Evolutionary conservation across 139 green algal genomes (phyloP).

Genomic region (Trebouxia sp.): DNA sequence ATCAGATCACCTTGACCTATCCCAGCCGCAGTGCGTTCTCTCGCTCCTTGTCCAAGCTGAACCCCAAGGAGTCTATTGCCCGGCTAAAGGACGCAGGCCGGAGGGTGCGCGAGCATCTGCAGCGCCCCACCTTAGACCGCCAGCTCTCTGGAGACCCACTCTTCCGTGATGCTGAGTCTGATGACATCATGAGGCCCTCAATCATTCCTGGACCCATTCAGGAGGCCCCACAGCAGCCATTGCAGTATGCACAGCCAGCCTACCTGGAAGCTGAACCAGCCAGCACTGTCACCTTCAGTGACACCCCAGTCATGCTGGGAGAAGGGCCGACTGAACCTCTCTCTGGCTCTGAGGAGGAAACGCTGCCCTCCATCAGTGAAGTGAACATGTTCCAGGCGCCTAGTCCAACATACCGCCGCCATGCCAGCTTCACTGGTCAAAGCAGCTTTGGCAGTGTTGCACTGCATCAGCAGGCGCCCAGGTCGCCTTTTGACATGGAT

Average conservation of each 20-base stretch:
- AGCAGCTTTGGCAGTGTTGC: background rate
- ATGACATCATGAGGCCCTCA: constrained; percentile 18
- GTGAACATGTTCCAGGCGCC: constrained; percentile 2
- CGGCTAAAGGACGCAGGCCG: constrained; percentile 46
- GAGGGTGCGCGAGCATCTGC: constrained; percentile 35
- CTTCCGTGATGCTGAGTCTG: constrained; percentile 10
- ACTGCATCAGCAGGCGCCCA: background rate
- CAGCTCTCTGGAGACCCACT: background rate
- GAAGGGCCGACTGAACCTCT: background rate
- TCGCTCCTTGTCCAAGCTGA: background rate
- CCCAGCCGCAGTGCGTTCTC: background rate
- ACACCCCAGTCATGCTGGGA: background rate
- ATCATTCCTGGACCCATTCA: background rate
- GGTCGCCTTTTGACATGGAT: background rate
- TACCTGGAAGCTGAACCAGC: background rate
- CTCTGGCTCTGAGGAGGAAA: background rate
- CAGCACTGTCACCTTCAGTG: background rate
- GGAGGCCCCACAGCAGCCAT: background rate
- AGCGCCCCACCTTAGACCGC: constrained; percentile 5
- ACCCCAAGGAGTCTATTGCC: constrained; percentile 31
- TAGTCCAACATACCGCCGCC: background rate
- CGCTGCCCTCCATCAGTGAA: constrained; percentile 18
- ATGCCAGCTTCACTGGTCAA: constrained; percentile 27
- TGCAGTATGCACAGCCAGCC: background rate
- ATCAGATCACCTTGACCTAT: constrained; percentile 34